Base-by-base conservation (phyloP, 495 filamentous ascomycete species). In the Penicillium mononematosum region DNA sequence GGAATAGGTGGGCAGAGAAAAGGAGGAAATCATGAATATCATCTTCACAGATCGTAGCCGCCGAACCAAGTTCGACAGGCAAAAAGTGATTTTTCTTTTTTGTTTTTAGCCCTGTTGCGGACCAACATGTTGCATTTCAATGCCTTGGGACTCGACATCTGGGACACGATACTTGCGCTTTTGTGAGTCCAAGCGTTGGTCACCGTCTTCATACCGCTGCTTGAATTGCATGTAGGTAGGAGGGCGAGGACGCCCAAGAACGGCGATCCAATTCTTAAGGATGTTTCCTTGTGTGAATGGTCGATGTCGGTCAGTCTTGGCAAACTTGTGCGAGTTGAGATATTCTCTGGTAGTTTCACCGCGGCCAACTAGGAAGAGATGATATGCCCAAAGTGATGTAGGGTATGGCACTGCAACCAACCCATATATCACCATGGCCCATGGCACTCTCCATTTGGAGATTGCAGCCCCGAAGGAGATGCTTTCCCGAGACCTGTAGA, bases 321-420 rank as follows among this genome's bases (percentile, higher is more conserved):
- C 72, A 71, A 98, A 96, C 66, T 98, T 98, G 68, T 96, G 91
- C 11, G 88, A 91, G 72, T 94, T 96, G 45, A 98, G 83, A 67
- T 95, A 97, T 71, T 98, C 94, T 58, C 95, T 81, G 1, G 94
- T 98, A 8, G 95, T 98, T 75, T 97, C 93, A 17, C 92, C 94
- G 39, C 91, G 82, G 32, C 83, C 89, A 72, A 92, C 89, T 38
- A 98, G 78, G 73, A 93, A 97, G 12, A 96, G 60, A 74, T 98
- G 94, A 64, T 98, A 98, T 14, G 80, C 83, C 78, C 83, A 87
- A 17, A 98, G 74, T 31, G 92, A 91, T 14, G 86, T 82, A 2
- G 92, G 93, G 69, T 98, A 98, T 8, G 89, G 82, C 8, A 84
- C 80, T 17, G 82, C 84, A 45, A 98, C 41, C 25, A 89, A 66